Conservation (phyloP, 805 yeast species). For the Metschnikowia matae region DNA sequence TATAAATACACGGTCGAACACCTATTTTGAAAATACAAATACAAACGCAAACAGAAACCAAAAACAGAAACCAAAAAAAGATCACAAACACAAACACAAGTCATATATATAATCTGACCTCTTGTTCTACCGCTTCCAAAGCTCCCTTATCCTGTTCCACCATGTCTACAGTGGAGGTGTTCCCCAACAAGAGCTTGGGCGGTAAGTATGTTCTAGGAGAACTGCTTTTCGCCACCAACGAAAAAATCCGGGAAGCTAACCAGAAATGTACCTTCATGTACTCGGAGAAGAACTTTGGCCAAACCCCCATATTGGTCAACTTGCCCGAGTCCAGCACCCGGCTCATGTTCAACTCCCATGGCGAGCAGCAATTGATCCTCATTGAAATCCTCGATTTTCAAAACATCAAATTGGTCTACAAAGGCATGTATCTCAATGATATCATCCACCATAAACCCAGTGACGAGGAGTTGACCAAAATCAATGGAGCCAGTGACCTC, state of each 20-base stretch:
- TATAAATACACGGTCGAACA: too few species aligned
- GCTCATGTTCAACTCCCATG: slow-evolving; percentile 25
- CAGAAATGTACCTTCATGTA: slow-evolving; percentile 29
- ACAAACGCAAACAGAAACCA: background rate
- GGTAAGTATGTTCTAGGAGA: slow-evolving; percentile 26
- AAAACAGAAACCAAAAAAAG: too few species aligned
- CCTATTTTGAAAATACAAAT: background rate
- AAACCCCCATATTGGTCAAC: slow-evolving; percentile 30
- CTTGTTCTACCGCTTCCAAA: background rate
- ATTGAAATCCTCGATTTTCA: slow-evolving; percentile 28
- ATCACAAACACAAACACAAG: background rate
- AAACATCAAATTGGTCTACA: slow-evolving; percentile 25
- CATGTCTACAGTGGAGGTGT: slow-evolving; percentile 14
- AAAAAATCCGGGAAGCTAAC: slow-evolving; percentile 23
- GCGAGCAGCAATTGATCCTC: slow-evolving; percentile 24
- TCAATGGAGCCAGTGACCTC: background rate
- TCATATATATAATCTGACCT: background rate
- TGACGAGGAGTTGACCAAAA: slow-evolving; percentile 11
- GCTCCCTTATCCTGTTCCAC: background rate
- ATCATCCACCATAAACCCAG: slow-evolving; percentile 16
- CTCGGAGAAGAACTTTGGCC: slow-evolving; percentile 25
- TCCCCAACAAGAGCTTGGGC: slow-evolving; percentile 39
- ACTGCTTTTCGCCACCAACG: slow-evolving; percentile 26
- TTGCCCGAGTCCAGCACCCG: slow-evolving; percentile 23
- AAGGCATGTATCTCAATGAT: slow-evolving; percentile 30